A percentile compares a stretch with the other conserved stretches of the same genome.
These are phyloP conservation scores for Candida albicans DNA, from an alignment of 1,139 yeast genomes.

Conservation along the genomic window DNA sequence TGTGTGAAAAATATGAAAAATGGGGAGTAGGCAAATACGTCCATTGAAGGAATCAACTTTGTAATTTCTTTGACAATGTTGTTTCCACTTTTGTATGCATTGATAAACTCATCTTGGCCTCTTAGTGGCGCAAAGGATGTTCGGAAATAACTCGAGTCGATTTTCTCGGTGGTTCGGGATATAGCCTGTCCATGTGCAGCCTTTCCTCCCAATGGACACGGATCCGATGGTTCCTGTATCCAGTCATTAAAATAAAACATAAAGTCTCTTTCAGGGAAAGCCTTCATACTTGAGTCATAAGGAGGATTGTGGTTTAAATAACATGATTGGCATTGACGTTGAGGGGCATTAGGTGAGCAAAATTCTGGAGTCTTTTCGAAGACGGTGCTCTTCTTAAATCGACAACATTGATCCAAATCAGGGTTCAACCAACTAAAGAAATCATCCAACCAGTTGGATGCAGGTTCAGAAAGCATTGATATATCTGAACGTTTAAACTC, in stretches of 20 bases:
- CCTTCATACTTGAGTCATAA: constrained; percentile 77
- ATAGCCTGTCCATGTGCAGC: constrained; percentile 82
- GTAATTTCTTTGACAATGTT: constrained; percentile 65
- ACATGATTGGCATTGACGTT: constrained; percentile 74
- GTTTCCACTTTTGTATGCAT: constrained; percentile 73
- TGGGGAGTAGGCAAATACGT: constrained; percentile 88
- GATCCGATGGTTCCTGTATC: constrained; percentile 84
- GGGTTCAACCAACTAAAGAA: constrained; percentile 88
- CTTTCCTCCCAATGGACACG: constrained; percentile 94
- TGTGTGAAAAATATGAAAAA: constrained; percentile 93
- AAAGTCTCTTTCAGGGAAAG: constrained; percentile 75
- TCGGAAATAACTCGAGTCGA: constrained; percentile 68
- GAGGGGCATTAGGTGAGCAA: constrained; percentile 69
- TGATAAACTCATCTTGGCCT: constrained; percentile 81
- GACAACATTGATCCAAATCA: constrained; percentile 79
- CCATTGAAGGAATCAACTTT: constrained; percentile 33
- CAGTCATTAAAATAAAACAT: constrained; percentile 73
- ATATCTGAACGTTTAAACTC: constrained; percentile 67
- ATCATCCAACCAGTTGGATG: constrained; percentile 92
- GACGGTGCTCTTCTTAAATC: constrained; percentile 47
- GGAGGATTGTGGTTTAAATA: constrained; percentile 53
- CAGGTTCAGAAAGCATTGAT: constrained; percentile 76
- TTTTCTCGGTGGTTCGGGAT: constrained; percentile 30
- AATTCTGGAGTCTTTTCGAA: constrained; percentile 33
- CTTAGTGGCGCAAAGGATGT: constrained; percentile 79